Conservation (phyloP, 1,284 basidiomycete species). For the Earliella scabrosa region DNA sequence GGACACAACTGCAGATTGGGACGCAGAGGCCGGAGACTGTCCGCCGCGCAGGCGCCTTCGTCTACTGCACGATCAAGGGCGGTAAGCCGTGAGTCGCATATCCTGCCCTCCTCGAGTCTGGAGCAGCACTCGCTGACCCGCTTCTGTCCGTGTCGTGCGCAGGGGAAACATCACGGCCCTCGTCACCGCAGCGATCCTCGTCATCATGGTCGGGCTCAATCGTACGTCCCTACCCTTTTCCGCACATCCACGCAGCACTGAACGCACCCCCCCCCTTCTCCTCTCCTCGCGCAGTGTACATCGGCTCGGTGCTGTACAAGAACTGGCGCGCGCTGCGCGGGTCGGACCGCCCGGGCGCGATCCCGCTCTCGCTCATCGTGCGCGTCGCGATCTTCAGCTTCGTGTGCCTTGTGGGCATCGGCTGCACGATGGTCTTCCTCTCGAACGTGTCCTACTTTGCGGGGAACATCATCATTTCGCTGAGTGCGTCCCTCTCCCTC, state of each 20-base stretch:
- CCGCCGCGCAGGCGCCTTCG: slow-evolving; percentile 14
- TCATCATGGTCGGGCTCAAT: slow-evolving; percentile 20
- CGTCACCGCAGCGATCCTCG: slow-evolving; percentile 18
- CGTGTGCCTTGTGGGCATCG: slow-evolving; percentile 26
- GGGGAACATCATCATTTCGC: slow-evolving; percentile 24
- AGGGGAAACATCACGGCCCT: slow-evolving; percentile 22
- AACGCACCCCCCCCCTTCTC: too few relatives aligned
- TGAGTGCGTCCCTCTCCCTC: slow-evolving; percentile 23
- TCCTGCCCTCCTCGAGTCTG: not conserved
- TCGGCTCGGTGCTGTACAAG: slow-evolving; percentile 19
- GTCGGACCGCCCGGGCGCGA: slow-evolving; percentile 19
- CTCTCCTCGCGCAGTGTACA: slow-evolving; percentile 22
- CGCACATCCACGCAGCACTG: too few relatives aligned
- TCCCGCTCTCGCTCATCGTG: slow-evolving; percentile 26
- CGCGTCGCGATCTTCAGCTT: slow-evolving; percentile 26
- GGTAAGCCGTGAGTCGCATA: slow-evolving; percentile 18
- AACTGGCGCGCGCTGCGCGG: slow-evolving; percentile 28
- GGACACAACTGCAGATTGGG: slow-evolving; percentile 10
- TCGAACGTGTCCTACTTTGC: slow-evolving; percentile 21
- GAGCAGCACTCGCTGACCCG: not conserved
- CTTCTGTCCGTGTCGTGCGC: not conserved
- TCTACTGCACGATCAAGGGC: slow-evolving; percentile 26
- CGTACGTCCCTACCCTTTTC: too few relatives aligned
- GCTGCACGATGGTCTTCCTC: slow-evolving; percentile 26
- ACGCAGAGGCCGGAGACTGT: slow-evolving; percentile 14